Conservation (phyloP, 1,284 basidiomycete genomes). For the Ustilago tritici region DNA sequence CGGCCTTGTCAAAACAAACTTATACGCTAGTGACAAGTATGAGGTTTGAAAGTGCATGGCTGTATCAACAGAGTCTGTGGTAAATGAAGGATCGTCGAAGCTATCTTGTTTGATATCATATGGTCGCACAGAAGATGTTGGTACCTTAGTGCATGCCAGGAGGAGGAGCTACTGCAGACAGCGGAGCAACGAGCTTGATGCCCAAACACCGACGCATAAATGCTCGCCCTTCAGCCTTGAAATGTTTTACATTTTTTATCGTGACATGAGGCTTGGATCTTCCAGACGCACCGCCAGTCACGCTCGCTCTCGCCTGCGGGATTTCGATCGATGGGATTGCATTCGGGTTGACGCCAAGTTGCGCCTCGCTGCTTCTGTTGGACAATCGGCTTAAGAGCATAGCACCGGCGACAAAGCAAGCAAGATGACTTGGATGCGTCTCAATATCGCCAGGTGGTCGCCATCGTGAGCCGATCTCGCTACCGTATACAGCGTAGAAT, state of each 20-base stretch:
- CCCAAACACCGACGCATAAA: background rate
- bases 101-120: background rate
- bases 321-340: conserved; percentile 12
- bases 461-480: conserved; percentile 9
- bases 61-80: background rate
- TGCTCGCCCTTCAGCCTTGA: background rate
- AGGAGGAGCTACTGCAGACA: background rate
- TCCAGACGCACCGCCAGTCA: background rate
- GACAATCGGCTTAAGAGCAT: background rate
- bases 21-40: background rate
- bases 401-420: background rate
- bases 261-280: background rate
- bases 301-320: background rate
- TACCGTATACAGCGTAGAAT: background rate
- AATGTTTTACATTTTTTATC: background rate
- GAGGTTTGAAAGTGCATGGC: background rate
- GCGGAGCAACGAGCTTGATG: background rate
- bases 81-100: background rate
- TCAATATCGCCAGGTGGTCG: background rate
- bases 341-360: conserved; percentile 7
- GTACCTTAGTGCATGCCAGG: no score
- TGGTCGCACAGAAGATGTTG: background rate
- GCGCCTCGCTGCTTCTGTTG: background rate
- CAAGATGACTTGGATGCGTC: conserved; percentile 5
- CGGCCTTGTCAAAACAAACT: background rate